These are phyloP conservation scores for Ochromonas danica DNA, from an alignment of 108 stramenopile species.

Conservation along the genomic window DNA sequence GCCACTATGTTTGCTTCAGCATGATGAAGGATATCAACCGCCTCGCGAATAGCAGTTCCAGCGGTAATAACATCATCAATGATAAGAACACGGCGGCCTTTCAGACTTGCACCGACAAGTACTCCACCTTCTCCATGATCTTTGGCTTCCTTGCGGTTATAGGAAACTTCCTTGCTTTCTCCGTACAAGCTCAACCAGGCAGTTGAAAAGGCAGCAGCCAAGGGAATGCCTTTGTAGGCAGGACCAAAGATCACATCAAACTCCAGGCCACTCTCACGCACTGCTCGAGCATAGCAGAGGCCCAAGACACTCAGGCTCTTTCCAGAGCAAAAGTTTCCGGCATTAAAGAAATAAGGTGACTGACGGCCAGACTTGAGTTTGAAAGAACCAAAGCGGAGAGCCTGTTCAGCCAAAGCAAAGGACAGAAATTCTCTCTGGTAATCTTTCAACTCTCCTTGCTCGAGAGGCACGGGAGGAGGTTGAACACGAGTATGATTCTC, in stretches of 20 bases:
- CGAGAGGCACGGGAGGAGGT: not conserved
- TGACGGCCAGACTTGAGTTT: slow-evolving; percentile 92
- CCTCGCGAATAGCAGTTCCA: slow-evolving; percentile 94
- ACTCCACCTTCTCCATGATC: slow-evolving; percentile 96
- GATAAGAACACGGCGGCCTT: slow-evolving; percentile 82
- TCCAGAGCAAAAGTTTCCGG: slow-evolving; percentile 73
- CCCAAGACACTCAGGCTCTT: not conserved
- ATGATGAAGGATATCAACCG: slow-evolving; percentile 68
- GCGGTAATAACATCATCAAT: slow-evolving; percentile 99
- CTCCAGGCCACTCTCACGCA: slow-evolving; percentile 71
- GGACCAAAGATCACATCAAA: slow-evolving; percentile 98
- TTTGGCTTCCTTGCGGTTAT: slow-evolving; percentile 98
- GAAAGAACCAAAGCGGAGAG: slow-evolving; percentile 90
- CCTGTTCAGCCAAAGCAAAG: slow-evolving; percentile 78
- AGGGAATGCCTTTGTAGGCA: slow-evolving; percentile 98
- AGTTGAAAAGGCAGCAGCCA: slow-evolving; percentile 86
- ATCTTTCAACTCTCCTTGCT: slow-evolving; percentile 18
- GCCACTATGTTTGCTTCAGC: slow-evolving; percentile 81
- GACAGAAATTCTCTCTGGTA: slow-evolving; percentile 86
- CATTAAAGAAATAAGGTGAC: slow-evolving; percentile 99
- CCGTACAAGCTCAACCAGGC: slow-evolving; percentile 56
- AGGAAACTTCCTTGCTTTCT: slow-evolving; percentile 51
- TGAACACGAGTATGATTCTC: not conserved
- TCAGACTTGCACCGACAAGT: slow-evolving; percentile 84
- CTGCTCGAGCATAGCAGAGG: slow-evolving; percentile 75